Evolutionary conservation across 1,284 basidiomycete genomes (phyloP).

Genomic region (Melampsora occidentalis): DNA sequence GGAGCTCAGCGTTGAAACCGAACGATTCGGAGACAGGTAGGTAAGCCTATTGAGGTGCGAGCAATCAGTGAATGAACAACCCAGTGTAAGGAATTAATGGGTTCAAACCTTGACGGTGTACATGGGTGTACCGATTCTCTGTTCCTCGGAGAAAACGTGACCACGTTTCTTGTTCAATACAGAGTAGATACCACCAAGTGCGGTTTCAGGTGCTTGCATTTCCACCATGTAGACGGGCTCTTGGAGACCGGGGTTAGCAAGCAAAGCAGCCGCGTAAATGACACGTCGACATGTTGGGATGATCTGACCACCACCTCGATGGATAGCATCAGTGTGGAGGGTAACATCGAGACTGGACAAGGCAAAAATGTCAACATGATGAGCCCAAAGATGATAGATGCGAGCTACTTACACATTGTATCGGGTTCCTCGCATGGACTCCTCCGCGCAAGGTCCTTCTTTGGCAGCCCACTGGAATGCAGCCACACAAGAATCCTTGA

Average conservation of each 20-base stretch:
- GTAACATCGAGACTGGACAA: slow-evolving; percentile 39
- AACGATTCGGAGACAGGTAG: slow-evolving; percentile 96
- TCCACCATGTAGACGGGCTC: slow-evolving; percentile 98
- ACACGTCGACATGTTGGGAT: slow-evolving; percentile 95
- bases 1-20: slow-evolving; percentile 96
- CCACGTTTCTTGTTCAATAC: slow-evolving; percentile 95
- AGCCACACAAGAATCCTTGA: slow-evolving; percentile 99
- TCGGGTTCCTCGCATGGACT: slow-evolving; percentile 98
- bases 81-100: background rate
- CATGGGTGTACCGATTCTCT: slow-evolving; percentile 96
- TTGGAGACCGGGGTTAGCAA: slow-evolving; percentile 86
- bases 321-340: slow-evolving; percentile 96
- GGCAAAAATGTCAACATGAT: background rate
- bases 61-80: background rate
- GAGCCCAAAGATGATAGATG: slow-evolving; percentile 50
- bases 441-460: slow-evolving; percentile 94
- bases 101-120: slow-evolving; percentile 80
- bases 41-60: slow-evolving; percentile 62
- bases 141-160: slow-evolving; percentile 96
- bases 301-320: slow-evolving; percentile 98
- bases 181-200: slow-evolving; percentile 96
- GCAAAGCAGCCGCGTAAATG: slow-evolving; percentile 89
- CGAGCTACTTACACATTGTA: slow-evolving; percentile 96
- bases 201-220: slow-evolving; percentile 96
- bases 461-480: slow-evolving; percentile 99